Base-by-base conservation (phyloP, 768 basidiomycete genomes). In the Termitomyces sp. region DNA sequence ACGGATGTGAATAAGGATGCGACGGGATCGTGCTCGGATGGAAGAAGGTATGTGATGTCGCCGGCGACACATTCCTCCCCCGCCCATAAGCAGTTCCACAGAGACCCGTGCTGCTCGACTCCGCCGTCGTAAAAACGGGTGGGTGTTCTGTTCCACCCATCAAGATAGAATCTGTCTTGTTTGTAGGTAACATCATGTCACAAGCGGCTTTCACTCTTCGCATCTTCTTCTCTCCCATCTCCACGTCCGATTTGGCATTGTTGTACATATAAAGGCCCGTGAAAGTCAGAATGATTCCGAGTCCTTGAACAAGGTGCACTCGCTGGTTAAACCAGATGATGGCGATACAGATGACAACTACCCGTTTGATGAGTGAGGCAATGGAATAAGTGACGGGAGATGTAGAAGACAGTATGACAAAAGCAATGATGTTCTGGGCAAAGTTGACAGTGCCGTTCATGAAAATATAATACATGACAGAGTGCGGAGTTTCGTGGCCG, bases 341-440 rank as follows among this genome's bases (percentile, higher is more conserved):
- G 20, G 97, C 97, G 68, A 98, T 91, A 77, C 94, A 96, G 70
- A 99, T 99, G 69, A 99, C 97, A 50, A 88, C 94, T 59, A 99
- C 95, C 31, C 97, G 94, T 75, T 99, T 99, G 78, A 98, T 86
- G 69, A 99, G 86, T 4, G 94, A 97, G 3, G 97, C 97, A 72
- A 99, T 98, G 56, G 94, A 96, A 76, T 99, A 99, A 0, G 97
- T 98, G 66, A 99, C 97, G 20, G 97, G 96, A 11, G 96, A 98
- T 3, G 94, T 96, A 34, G 92, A 93, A 2, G 96, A 88, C 52
- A 99, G 86, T 69, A 99, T 93, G 71, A 96, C 83, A 77, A 99
- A 99, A 36, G 97, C 97, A 68, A 98, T 92, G 70, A 98, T 89
- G 80, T 95, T 98, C 75, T 99, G 97, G 1, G 87, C 88, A 69